Base-by-base conservation (phyloP, 228 moss, liverwort and hornwort genomes). In the Sphagnum fallax region DNA sequence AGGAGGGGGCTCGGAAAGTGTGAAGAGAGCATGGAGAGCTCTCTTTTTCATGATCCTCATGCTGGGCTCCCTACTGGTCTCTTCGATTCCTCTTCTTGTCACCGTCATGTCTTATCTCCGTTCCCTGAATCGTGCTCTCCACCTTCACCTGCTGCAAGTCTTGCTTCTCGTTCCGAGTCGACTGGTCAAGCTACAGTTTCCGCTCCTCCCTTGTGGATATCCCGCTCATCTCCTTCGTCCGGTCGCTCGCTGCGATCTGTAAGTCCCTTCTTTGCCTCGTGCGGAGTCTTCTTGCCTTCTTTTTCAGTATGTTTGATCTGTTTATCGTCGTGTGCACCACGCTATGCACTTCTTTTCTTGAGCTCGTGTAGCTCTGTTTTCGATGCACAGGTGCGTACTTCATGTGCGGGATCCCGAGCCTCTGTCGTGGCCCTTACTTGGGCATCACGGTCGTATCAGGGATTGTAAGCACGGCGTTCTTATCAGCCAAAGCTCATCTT, bases 121-220 rank as follows among this genome's bases (percentile, higher is more conserved):
- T 65, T 48, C 65, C 65, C 60, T 80, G 70, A 50, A 14, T 73
- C 48, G 70, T 78, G 2, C 72, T 78, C 53, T 68, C 72, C 5
- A 80, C 78, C 50, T 83, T 76, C 68, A 87, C 83, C 11, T 83
- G 83, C 76, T 87, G 76, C 76, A 71, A 69, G 4, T 75, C 78
- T 3, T 87, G 83, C 50, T 87, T 83, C 70, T 72, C 83, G 18
- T 80, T 87, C 60, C 67, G 87, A 67, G 75, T 75, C 5, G 87
- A 87, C 13, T 87, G 83, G 87, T 76, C 87, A 32, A 83, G 76
- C 0, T 83, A 80, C 63, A 87, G 82, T 32, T 83, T 87, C 6
- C 83, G 77, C 18, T 74, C 71, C 13, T 83, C 83, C 53, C 83
- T 86, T 15, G 78, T 78, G 8, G 86, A 86, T 62, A 73, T 86